Base-by-base conservation (phyloP, 1,284 basidiomycete genomes). In the Ganoderma meredithae region DNA sequence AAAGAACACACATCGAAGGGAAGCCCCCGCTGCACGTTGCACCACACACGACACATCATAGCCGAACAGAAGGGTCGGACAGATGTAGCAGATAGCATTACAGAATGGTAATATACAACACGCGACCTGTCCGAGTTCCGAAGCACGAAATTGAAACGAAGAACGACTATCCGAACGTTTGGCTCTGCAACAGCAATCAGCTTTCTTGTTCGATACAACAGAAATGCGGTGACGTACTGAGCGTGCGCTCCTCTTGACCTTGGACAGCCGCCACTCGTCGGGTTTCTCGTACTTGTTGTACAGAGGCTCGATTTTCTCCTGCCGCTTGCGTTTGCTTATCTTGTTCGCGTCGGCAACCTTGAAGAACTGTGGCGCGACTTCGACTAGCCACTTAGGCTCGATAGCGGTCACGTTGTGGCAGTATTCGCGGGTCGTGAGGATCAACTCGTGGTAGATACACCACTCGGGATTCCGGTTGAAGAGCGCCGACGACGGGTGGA, bases 311-410 rank as follows among this genome's bases (percentile, higher is more conserved):
- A 99, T 97, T 88, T 97, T 98, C 84, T 99, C 97, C 79, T 96
- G 92, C 79, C 90, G 91, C 86, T 99, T 99, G 75, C 97, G 88
- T 81, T 98, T 98, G 76, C 95, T 97, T 81, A 99, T 97, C 81
- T 96, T 96, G 82, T 96, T 94, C 62, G 90, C 92, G 80, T 99
- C 97, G 2, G 97, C 96, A 56, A 98, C 94, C 80, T 94, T 94
- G 92, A 99, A 99, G 87, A 98, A 99, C 67, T 95, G 93, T 9
- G 97, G 97, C 13, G 98, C 97, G 27, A 98, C 97, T 78, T 99
- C 97, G 8, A 97, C 95, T 17, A 99, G 88, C 98, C 98, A 99
- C 81, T 98, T 98, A 1, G 98, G 97, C 79, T 99, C 98, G 69
- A 99, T 91, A 0, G 96, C 95, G 1, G 96, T 98, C 36, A 97